Conservation (phyloP, 2,329 filamentous ascomycete species). For the Paecilomyces dactylethromorphus region DNA sequence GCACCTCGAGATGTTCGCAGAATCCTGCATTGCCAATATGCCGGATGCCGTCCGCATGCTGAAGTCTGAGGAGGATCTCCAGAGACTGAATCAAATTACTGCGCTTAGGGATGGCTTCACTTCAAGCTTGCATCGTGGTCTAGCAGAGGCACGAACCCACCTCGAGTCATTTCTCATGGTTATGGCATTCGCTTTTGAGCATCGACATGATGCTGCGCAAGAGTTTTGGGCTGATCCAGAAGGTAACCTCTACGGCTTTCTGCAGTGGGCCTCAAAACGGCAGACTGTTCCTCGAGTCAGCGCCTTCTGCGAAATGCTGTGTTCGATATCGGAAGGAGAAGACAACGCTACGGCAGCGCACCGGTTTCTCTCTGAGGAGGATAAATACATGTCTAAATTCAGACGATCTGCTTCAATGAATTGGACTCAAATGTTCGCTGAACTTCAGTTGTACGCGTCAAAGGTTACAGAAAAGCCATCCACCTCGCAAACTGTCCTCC, state of each 20-base stretch:
- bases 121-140: constrained; percentile 32
- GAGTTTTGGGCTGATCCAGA: constrained; percentile 91
- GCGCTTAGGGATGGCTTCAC: constrained; percentile 38
- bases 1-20: constrained; percentile 79
- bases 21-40: constrained; percentile 91
- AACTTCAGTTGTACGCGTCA: constrained; percentile 75
- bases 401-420: constrained; percentile 78
- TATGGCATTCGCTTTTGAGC: constrained; percentile 85
- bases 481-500: constrained; percentile 49
- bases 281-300: constrained; percentile 94
- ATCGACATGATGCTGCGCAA: constrained; percentile 73
- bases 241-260: constrained; percentile 86
- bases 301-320: constrained; percentile 93
- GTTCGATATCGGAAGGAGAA: constrained; percentile 75
- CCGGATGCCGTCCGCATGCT: constrained; percentile 84
- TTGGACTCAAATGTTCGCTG: constrained; percentile 87
- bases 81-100: constrained; percentile 45
- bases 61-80: constrained; percentile 83
- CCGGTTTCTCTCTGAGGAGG: constrained; percentile 82
- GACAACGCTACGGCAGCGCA: constrained; percentile 80
- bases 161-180: constrained; percentile 88
- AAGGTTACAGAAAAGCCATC: constrained; percentile 69
- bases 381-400: constrained; percentile 67
- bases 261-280: constrained; percentile 93
- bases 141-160: constrained; percentile 46